Percentiles rank a stretch among this genome's conserved stretches.
Evolutionary conservation across 306 rosid genomes (phyloP).

Genomic region (Dicorynia guianensis): DNA sequence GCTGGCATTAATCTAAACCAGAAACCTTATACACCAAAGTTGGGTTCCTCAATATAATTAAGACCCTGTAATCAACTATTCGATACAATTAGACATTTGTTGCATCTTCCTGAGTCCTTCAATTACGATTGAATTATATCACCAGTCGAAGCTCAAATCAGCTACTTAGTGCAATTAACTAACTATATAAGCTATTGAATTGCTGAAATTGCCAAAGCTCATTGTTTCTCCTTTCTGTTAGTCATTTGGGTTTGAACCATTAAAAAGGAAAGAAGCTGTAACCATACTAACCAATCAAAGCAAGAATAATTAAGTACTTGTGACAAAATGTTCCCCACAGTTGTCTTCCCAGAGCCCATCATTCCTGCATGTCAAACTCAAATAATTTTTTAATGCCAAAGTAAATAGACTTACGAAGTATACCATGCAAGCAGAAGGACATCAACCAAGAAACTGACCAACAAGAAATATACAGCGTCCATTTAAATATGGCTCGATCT

Average conservation of each 20-base stretch:
- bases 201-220: background rate
- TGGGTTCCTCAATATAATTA: background rate
- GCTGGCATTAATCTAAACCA: conserved; percentile 1
- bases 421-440: conserved; percentile 35
- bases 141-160: conserved; percentile 24
- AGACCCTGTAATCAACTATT: background rate
- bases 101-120: conserved; percentile 24
- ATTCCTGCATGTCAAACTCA: conserved; percentile 65
- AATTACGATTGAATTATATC: background rate
- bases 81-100: conserved; percentile 10
- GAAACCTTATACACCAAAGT: conserved; percentile 25
- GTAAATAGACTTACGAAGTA: conserved; percentile 15
- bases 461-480: conserved; percentile 89
- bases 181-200: background rate
- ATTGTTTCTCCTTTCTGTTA: background rate
- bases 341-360: conserved; percentile 98
- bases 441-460: conserved; percentile 63
- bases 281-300: conserved; percentile 62
- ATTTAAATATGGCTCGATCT: conserved; percentile 64
- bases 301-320: conserved; percentile 71
- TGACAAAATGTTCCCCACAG: conserved; percentile 78
- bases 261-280: conserved; percentile 8
- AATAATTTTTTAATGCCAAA: conserved; percentile 31
- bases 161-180: background rate
- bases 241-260: background rate